Percentiles rank a stretch among this genome's conserved stretches.
Conservation (phyloP, 2,329 filamentous ascomycete genomes). For the Colletotrichum tanaceti region DNA sequence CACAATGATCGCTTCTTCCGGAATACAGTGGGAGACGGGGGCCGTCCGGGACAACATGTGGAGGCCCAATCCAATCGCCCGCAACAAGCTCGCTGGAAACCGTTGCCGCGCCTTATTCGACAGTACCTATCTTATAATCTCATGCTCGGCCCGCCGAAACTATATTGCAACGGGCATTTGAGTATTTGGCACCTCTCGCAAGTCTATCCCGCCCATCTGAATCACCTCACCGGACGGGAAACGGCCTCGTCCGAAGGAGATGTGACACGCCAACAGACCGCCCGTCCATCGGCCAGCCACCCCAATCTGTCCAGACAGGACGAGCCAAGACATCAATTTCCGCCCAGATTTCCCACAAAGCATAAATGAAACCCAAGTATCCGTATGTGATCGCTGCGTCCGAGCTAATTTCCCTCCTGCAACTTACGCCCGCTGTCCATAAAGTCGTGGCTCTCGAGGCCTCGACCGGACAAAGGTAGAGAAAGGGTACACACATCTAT, state of each 20-base stretch:
- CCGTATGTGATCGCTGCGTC: neutral
- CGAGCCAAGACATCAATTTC: neutral
- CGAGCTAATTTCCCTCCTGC: neutral
- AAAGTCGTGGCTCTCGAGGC: neutral
- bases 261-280: neutral
- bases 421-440: neutral
- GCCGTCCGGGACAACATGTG: neutral
- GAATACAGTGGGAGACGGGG: neutral
- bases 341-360: neutral
- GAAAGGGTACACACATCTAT: neutral
- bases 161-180: too few relatives aligned
- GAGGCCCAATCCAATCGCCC: too few relatives aligned
- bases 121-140: too few relatives aligned
- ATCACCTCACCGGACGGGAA: neutral
- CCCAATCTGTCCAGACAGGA: too few relatives aligned
- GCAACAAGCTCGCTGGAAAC: too few relatives aligned
- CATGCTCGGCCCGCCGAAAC: too few relatives aligned
- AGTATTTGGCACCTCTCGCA: too few relatives aligned
- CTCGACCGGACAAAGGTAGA: neutral
- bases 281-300: neutral
- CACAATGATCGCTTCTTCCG: neutral
- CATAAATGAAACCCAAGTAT: neutral
- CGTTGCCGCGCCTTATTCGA: too few relatives aligned
- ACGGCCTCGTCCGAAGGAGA: neutral
- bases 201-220: neutral